phyloP scores from a whole-genome alignment of 2,329 filamentous ascomycete genomes.

The Zymoseptoria ardabiliae region DNA sequence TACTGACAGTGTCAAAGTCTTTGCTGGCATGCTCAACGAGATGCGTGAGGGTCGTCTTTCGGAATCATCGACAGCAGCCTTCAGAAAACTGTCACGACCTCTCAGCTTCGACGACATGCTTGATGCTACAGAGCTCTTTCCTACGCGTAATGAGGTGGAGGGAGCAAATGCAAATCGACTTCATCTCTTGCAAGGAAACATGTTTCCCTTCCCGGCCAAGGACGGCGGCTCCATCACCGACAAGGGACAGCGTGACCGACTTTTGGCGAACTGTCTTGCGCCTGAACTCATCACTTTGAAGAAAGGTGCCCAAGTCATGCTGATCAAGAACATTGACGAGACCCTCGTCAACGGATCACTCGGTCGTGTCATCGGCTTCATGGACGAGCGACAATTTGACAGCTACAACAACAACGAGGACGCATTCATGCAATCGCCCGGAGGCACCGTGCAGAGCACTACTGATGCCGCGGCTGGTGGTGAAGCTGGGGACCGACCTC shows the following conservation, averaged over 20 bases:
- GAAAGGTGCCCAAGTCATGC: slow-evolving; percentile 91
- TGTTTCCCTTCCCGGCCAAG: slow-evolving; percentile 60
- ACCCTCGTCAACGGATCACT: slow-evolving; percentile 89
- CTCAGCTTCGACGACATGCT: slow-evolving; percentile 66
- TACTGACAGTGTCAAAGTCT: slow-evolving; percentile 47
- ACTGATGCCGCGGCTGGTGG: slow-evolving; percentile 19
- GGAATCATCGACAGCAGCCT: slow-evolving; percentile 66
- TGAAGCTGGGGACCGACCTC: slow-evolving; percentile 30
- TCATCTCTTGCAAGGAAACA: slow-evolving; percentile 59
- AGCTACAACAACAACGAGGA: slow-evolving; percentile 26
- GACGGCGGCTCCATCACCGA: slow-evolving; percentile 67
- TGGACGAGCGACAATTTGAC: slow-evolving; percentile 52
- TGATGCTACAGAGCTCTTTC: slow-evolving; percentile 85
- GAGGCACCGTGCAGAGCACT: slow-evolving; percentile 27
- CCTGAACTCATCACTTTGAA: slow-evolving; percentile 74
- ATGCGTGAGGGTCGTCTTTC: slow-evolving; percentile 85
- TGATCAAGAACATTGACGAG: slow-evolving; percentile 99
- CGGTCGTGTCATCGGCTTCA: slow-evolving; percentile 76
- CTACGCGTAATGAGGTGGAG: slow-evolving; percentile 84
- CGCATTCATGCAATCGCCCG: slow-evolving; percentile 16
- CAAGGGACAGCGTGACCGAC: slow-evolving; percentile 60
- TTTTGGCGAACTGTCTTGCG: slow-evolving; percentile 88
- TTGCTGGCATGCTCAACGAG: slow-evolving; percentile 93
- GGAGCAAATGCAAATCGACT: slow-evolving; percentile 72
- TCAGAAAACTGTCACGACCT: slow-evolving; percentile 64